These are phyloP conservation scores for Suzukiozyma palmioleophila DNA, from an alignment of 1,139 yeast species.

Conservation along the genomic window DNA sequence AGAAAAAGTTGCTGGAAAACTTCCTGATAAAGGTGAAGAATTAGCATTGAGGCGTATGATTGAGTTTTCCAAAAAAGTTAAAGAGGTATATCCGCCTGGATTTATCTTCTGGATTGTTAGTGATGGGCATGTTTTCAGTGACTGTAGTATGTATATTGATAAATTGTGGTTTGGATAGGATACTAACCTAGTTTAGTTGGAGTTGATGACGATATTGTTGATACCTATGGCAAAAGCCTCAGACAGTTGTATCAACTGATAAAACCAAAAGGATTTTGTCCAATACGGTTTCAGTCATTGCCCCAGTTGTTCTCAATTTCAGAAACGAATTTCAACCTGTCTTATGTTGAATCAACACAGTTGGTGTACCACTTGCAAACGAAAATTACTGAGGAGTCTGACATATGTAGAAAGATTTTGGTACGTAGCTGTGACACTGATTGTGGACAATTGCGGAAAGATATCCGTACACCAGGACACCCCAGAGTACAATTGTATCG, in stretches of 20 bases:
- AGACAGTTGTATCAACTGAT: slow-evolving; percentile 34
- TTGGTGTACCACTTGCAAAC: slow-evolving; percentile 34
- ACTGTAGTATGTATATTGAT: slow-evolving; percentile 30
- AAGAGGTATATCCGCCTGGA: slow-evolving; percentile 49
- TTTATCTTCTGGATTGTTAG: slow-evolving; percentile 53
- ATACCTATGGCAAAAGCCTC: slow-evolving; percentile 41
- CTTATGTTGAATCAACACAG: slow-evolving; percentile 17
- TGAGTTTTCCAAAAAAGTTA: slow-evolving; percentile 27
- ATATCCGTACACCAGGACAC: slow-evolving; percentile 38
- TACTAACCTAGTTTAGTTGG: slow-evolving; percentile 21
- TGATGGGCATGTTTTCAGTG: slow-evolving; percentile 65
- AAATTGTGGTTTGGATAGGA: slow-evolving; percentile 20
- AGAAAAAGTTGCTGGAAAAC: slow-evolving; percentile 46
- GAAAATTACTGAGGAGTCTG: slow-evolving; percentile 29
- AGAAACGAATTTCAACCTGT: slow-evolving; percentile 13
- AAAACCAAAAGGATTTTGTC: slow-evolving; percentile 17
- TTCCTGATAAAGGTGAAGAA: slow-evolving; percentile 48
- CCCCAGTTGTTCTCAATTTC: slow-evolving; percentile 31
- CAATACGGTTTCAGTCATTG: slow-evolving; percentile 31
- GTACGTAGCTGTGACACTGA: slow-evolving; percentile 39
- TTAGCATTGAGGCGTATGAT: slow-evolving; percentile 33
- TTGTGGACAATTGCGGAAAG: slow-evolving; percentile 29
- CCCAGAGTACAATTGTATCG: slow-evolving; percentile 50
- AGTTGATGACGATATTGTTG: slow-evolving; percentile 51
- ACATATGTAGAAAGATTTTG: slow-evolving; percentile 34